A percentile compares a stretch with the other conserved stretches of the same genome.
Evolutionary conservation across 2,329 filamentous ascomycete species (phyloP).

Genomic region (Ophioceras dolichostomum): DNA sequence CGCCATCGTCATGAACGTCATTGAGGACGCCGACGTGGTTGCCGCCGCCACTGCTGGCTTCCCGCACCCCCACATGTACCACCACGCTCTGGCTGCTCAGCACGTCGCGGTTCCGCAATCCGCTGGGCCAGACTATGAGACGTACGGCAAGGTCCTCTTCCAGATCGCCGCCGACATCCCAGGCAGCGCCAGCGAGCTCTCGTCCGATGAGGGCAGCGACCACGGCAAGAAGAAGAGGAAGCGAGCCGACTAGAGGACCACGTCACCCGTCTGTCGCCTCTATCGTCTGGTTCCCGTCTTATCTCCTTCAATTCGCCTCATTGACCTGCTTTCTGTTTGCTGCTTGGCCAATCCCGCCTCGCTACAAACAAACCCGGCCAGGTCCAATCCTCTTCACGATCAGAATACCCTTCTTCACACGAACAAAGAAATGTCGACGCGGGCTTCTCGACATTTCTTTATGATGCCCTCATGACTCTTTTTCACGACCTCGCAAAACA

Average conservation of each 20-base stretch:
- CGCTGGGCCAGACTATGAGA: slow-evolving; percentile 49
- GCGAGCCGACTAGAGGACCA: slow-evolving; percentile 50
- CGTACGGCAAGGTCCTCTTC: slow-evolving; percentile 68
- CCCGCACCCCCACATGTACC: slow-evolving; percentile 21
- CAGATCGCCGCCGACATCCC: slow-evolving; percentile 65
- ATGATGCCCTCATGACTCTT: slow-evolving; percentile 26
- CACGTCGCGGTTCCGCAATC: no score
- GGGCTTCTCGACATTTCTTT: slow-evolving; percentile 11
- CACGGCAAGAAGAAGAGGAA: slow-evolving; percentile 66
- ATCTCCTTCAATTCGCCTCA: slow-evolving; percentile 6
- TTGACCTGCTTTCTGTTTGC: no score
- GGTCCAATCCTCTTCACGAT: no score
- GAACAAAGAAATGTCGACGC: slow-evolving; percentile 4
- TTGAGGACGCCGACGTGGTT: slow-evolving; percentile 53
- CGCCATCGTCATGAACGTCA: slow-evolving; percentile 80
- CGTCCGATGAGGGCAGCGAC: slow-evolving; percentile 38
- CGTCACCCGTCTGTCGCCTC: no score
- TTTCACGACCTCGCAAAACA: background rate
- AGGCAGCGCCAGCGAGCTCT: slow-evolving; percentile 48
- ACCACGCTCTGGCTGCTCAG: slow-evolving; percentile 23
- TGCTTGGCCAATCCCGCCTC: no score
- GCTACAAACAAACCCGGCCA: no score
- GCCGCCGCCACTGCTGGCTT: slow-evolving; percentile 15
- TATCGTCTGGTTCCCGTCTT: slow-evolving; percentile 6
- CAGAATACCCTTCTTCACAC: no score